Base-by-base conservation (phyloP, 2,329 filamentous ascomycete species). In the Aspergillus pseudotamarii region DNA sequence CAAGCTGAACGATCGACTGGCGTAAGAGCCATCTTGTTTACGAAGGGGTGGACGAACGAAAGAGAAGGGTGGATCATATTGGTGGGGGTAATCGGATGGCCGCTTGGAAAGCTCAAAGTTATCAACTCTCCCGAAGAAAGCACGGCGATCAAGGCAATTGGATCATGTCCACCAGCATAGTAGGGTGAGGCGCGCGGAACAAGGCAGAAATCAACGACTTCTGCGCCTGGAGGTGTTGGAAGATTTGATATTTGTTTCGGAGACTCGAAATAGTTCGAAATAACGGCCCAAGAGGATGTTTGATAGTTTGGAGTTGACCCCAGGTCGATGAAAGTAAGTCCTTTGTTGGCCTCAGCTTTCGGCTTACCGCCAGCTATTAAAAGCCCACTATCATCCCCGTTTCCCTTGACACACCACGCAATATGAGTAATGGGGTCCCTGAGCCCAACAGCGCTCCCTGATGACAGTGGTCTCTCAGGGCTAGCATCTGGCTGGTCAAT, bases 351-450 rank as follows among this genome's bases (percentile, higher is more conserved):
- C 45, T 88, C 85, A 21, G 89, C 89, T 0, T 86, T 85, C 1
- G 86, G 83, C 65, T 90, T 86, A 5, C 95, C 95, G 34, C 95
- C 95, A 2, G 93, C 91, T 60, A 99, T 85, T 45, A 99, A 80
- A 28, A 99, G 83, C 1, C 89, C 94, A 21, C 93, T 98, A 72
- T 99, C 94, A 72, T 99, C 95, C 0, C 93, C 91, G 72, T 98
- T 96, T 64, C 89, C 85, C 75, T 97, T 97, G 62, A 92, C 94
- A 79, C 95, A 99, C 95, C 95, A 99, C 1, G 89, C 86, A 61
- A 98, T 88, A 66, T 89, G 89, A 64, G 88, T 87, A 64, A 94
- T 91, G 0, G 93, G 92, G 60, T 92, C 90, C 65, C 91, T 90
- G 16, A 90, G 78, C 19, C 84, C 83, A 48, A 88, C 81, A 0